These are phyloP conservation scores for Dictyostelium firmibasis DNA, from an alignment of 78 protist genomes.

Conservation along the genomic window DNA sequence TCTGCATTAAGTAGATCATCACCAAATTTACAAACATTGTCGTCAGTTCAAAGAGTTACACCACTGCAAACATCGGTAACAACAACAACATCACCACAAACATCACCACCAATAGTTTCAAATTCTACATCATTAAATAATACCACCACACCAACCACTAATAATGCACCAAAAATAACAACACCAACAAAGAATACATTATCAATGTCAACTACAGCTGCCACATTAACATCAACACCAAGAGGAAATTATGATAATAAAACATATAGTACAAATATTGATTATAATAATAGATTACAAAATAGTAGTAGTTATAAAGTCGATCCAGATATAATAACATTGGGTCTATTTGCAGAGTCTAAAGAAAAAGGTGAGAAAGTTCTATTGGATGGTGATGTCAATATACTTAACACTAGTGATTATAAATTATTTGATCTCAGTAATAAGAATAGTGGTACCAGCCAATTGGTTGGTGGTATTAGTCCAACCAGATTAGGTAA, in stretches of 20 bases:
- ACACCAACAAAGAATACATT: not conserved
- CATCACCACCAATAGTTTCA: not conserved
- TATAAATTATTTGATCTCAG: not conserved
- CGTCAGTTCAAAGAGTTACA: not conserved
- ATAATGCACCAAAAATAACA: not conserved
- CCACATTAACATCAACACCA: not conserved
- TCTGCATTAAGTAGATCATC: constrained; percentile 16
- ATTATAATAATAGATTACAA: not conserved
- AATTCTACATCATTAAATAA: not conserved
- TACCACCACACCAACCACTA: not conserved
- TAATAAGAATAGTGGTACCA: not conserved
- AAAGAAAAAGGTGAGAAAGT: not conserved
- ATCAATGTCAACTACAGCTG: not conserved
- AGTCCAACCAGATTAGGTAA: constrained; percentile 18
- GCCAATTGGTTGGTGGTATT: constrained; percentile 69
- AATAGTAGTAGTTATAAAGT: not conserved
- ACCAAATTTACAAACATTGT: constrained; percentile 7
- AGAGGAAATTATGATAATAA: not conserved
- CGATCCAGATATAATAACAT: constrained; percentile 1
- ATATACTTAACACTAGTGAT: not conserved
- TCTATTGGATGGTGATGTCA: not conserved
- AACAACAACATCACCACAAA: not conserved
- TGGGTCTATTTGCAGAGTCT: constrained; percentile 3
- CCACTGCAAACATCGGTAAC: not conserved
- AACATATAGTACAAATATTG: not conserved